A percentile compares a stretch with the other conserved stretches of the same genome.
phyloP scores from a whole-genome alignment of 148 eudicot genomes.

The Heliamphora exappendiculata region DNA sequence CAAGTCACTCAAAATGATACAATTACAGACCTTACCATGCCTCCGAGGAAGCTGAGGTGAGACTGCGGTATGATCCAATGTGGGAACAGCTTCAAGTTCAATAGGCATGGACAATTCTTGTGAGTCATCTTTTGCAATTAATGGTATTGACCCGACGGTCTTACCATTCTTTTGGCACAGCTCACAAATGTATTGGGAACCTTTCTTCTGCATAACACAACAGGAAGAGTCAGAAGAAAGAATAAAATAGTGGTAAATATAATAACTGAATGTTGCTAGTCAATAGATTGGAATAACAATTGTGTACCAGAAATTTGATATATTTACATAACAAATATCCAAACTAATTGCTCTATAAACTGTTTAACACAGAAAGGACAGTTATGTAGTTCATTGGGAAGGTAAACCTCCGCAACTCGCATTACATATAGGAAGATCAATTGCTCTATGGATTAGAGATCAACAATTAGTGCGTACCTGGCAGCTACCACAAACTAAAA shows the following conservation, averaged over 20 bases:
- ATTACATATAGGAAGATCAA: not conserved
- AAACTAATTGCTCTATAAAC: not conserved
- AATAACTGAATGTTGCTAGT: not conserved
- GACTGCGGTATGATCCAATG: slow-evolving; percentile 13
- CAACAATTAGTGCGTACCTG: slow-evolving; percentile 37
- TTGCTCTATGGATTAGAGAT: not conserved
- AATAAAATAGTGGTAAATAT: not conserved
- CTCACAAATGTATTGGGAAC: slow-evolving; percentile 58
- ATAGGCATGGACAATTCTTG: slow-evolving; percentile 10
- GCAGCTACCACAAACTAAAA: slow-evolving; percentile 72
- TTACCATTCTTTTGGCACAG: slow-evolving; percentile 69
- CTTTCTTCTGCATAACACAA: slow-evolving; percentile 41
- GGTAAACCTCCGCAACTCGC: not conserved
- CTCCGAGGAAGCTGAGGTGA: slow-evolving; percentile 14
- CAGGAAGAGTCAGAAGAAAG: not conserved
- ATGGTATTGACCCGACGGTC: slow-evolving; percentile 24
- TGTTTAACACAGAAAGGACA: not conserved
- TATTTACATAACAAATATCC: not conserved
- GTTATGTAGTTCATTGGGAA: not conserved
- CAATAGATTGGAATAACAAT: not conserved
- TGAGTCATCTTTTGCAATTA: slow-evolving; percentile 15
- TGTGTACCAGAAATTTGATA: not conserved
- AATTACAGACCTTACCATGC: slow-evolving; percentile 40
- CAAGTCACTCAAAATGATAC: slow-evolving; percentile 1
- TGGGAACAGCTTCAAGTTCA: slow-evolving; percentile 20